Conservation (phyloP, 805 yeast species). For the Scheffersomyces stipitis region DNA sequence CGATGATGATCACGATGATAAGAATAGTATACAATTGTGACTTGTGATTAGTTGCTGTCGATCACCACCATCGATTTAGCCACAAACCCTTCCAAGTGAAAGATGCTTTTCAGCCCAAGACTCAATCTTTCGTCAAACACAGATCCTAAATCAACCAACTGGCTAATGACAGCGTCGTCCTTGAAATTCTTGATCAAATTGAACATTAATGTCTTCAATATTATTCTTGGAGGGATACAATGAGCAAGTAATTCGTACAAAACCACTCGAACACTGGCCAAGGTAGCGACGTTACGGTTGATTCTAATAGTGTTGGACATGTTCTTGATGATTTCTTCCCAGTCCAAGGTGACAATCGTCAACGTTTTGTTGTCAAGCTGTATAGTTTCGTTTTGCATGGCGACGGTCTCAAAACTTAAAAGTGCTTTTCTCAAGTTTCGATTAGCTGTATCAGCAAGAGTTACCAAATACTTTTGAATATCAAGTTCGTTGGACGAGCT, state of each 20-base stretch:
- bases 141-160: conserved; percentile 60
- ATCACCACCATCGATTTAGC: conserved; percentile 83
- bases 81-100: conserved; percentile 91
- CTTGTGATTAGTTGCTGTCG: conserved; percentile 29
- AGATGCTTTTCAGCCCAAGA: conserved; percentile 84
- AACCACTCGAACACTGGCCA: conserved; percentile 61
- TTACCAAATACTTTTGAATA: conserved; percentile 36
- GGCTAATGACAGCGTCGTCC: conserved; percentile 32
- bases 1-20: background rate
- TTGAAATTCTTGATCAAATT: conserved; percentile 35
- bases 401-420: conserved; percentile 78
- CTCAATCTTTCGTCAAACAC: conserved; percentile 82
- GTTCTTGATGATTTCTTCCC: conserved; percentile 78
- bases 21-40: background rate
- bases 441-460: conserved; percentile 55
- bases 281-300: conserved; percentile 62
- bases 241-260: conserved; percentile 86
- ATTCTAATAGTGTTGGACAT: conserved; percentile 60
- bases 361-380: conserved; percentile 36
- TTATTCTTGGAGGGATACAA: conserved; percentile 86
- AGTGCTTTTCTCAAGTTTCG: conserved; percentile 79
- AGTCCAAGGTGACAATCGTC: conserved; percentile 71
- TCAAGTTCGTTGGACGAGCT: conserved; percentile 39
- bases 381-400: conserved; percentile 63
- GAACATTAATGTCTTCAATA: conserved; percentile 59